Conservation (phyloP, 2,329 filamentous ascomycete genomes). For the Stagonosporopsis tanaceti region DNA sequence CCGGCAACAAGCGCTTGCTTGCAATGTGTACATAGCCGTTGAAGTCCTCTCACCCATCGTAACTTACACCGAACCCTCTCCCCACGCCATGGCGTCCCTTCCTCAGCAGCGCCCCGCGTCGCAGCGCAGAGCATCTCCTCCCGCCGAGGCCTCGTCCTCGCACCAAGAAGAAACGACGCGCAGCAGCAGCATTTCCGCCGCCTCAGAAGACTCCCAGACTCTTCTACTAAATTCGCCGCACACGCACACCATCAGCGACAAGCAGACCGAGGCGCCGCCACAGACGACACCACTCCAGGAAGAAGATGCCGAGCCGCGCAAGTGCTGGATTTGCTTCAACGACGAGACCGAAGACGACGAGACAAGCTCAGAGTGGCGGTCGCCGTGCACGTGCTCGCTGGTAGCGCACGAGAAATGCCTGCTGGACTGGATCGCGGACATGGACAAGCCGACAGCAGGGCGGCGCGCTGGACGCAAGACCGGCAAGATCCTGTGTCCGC, state of each 20-base stretch:
- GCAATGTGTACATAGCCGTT: neutral
- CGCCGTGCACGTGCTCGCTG: slow-evolving; percentile 88
- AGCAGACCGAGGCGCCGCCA: slow-evolving; percentile 24
- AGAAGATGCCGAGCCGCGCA: slow-evolving; percentile 54
- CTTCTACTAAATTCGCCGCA: slow-evolving; percentile 52
- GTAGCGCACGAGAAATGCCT: slow-evolving; percentile 91
- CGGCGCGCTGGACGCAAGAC: slow-evolving; percentile 54
- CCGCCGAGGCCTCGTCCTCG: slow-evolving; percentile 23
- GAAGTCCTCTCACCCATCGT: neutral
- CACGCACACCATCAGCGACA: slow-evolving; percentile 25
- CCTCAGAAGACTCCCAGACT: slow-evolving; percentile 57
- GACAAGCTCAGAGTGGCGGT: slow-evolving; percentile 75
- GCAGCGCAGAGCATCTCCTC: slow-evolving; percentile 43
- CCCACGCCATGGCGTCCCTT: slow-evolving; percentile 51
- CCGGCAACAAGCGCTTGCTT: neutral
- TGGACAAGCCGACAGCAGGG: slow-evolving; percentile 69
- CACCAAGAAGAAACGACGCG: slow-evolving; percentile 33
- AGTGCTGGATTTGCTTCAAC: slow-evolving; percentile 75
- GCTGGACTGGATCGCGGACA: slow-evolving; percentile 91
- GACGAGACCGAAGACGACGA: slow-evolving; percentile 71
- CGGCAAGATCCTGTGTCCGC: slow-evolving; percentile 80
- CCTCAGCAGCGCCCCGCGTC: slow-evolving; percentile 49
- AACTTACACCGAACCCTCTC: neutral
- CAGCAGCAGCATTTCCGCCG: slow-evolving; percentile 49
- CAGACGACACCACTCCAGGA: slow-evolving; percentile 26